Evolutionary conservation across 768 basidiomycete species (phyloP), one percentile per base, ranked within the genome.

Genomic region (Rhizopogon vesiculosus): DNA sequence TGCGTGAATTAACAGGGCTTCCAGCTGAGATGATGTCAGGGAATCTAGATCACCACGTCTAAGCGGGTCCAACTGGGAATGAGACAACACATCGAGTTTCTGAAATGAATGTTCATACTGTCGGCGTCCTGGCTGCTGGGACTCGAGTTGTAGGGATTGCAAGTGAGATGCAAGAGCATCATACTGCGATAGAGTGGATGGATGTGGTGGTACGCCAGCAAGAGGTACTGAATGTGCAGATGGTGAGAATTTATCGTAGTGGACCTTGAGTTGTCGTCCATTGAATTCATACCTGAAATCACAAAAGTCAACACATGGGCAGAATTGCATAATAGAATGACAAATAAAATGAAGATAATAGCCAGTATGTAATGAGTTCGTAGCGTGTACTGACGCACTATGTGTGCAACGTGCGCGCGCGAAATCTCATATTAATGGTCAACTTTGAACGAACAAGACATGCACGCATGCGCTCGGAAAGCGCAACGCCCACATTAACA

Each of bases 191-290:
- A 66, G 42, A 39, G 64, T 45, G 15, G 67, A 56, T 9, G 60
- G 44, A 18, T 40, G 12, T 9, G 43, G 22, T 35, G 64, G 55
- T 60, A 56, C 61, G 56, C 63, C 65, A 50, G 62, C 53, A 39
- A 62, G 56, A 4, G 71, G 60, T 15, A 62, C 58, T 2, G 63
- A 65, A 43, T 67, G 69, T 12, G 65, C 62, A 6, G 67, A 68
- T 22, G 72, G 81, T 2, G 82, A 76, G 66, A 86, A 93, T 69
- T 88, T 90, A 77, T 98, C 96, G 65, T 86, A 90, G 67, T 93
- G 90, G 10, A 98, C 96, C 66, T 94, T 94, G 42, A 98, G 78
- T 8, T 78, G 74, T 28, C 93, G 85, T 4, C 93, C 93, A 64
- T 91, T 91, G 63, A 89, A 91, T 61, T 97, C 94, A 63, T 85